These are phyloP conservation scores for Mortierella sp. DNA, from an alignment of 371 early-diverging fungal species.

Conservation along the genomic window DNA sequence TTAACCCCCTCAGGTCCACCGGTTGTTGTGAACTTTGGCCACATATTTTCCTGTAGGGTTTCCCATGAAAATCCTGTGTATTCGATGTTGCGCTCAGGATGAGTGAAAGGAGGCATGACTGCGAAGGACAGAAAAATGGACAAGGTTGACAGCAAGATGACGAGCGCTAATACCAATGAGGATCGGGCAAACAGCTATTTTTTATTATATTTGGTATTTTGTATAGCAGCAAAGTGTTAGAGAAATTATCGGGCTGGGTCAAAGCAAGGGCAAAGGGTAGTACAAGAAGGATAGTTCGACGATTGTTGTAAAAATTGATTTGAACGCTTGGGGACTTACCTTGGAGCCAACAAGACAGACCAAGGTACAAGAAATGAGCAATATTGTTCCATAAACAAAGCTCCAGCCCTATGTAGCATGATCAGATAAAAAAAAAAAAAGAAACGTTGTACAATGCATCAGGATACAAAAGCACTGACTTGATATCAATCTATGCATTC, in stretches of 20 bases:
- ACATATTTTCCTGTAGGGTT: slow-evolving; percentile 68
- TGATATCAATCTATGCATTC: not conserved
- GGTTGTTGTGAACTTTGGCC: slow-evolving; percentile 61
- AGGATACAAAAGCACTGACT: not conserved
- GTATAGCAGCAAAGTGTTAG: not conserved
- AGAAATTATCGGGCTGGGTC: no score
- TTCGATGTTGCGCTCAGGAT: slow-evolving; percentile 59
- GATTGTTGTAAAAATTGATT: no score
- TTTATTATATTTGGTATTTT: not conserved
- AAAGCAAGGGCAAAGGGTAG: no score
- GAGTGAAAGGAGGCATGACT: slow-evolving; percentile 59
- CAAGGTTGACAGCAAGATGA: slow-evolving; percentile 63
- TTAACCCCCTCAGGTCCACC: slow-evolving; percentile 57
- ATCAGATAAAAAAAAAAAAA: not conserved
- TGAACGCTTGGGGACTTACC: no score
- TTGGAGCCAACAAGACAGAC: slow-evolving; percentile 66
- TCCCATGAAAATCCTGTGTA: slow-evolving; percentile 66
- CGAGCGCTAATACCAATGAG: slow-evolving; percentile 60
- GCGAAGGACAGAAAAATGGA: slow-evolving; percentile 68
- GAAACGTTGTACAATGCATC: not conserved
- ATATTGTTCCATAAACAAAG: slow-evolving; percentile 63
- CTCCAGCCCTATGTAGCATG: slow-evolving; percentile 45
- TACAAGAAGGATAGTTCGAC: no score
- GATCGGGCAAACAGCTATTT: slow-evolving; percentile 64
- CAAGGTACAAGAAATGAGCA: slow-evolving; percentile 61